Conservation (phyloP, 75 land plant species). For the Sequoia sempervirens region DNA sequence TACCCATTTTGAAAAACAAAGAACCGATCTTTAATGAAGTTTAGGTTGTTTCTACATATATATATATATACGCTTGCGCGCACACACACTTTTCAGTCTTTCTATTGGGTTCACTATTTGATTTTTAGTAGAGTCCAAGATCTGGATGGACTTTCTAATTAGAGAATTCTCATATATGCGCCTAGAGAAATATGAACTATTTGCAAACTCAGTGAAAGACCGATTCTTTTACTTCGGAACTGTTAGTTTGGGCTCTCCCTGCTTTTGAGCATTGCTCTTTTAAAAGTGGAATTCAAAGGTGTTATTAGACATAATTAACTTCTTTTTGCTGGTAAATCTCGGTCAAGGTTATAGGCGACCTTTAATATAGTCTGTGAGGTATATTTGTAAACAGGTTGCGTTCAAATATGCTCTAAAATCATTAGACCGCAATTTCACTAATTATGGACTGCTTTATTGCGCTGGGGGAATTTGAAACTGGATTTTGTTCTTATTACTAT, state of each 20-base stretch:
- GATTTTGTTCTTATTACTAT: background rate
- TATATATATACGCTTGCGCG: background rate
- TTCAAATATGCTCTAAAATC: background rate
- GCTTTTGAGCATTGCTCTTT: background rate
- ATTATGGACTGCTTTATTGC: background rate
- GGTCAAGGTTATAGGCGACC: no score
- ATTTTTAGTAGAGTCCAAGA: background rate
- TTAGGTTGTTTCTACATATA: background rate
- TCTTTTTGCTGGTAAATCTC: background rate
- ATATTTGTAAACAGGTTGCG: background rate
- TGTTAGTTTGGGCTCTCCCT: background rate
- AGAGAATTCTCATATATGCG: background rate
- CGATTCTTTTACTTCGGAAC: background rate
- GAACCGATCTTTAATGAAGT: background rate
- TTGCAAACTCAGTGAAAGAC: background rate
- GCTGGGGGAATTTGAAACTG: background rate
- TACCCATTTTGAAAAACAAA: background rate
- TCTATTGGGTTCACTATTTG: background rate
- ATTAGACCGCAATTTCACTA: background rate
- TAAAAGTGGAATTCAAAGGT: background rate
- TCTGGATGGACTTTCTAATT: background rate
- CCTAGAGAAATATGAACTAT: background rate
- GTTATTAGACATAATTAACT: background rate
- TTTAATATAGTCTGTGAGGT: background rate
- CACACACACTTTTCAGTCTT: background rate